phyloP scores from a whole-genome alignment of 768 basidiomycete species.

The Pleurotus giganteus region DNA sequence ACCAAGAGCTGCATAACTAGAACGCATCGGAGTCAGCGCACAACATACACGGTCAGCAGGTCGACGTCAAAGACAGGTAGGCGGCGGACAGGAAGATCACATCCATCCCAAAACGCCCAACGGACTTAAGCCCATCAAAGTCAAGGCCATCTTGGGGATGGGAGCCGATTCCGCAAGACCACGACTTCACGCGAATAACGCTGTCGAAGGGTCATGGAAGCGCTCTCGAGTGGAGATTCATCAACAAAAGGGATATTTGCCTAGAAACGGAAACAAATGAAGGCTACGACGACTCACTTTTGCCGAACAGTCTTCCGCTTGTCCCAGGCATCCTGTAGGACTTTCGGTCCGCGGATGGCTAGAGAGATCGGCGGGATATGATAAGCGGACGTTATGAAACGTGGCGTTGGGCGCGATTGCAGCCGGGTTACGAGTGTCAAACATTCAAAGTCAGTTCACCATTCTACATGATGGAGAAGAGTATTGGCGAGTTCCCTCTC shows the following conservation, averaged over 20 bases:
- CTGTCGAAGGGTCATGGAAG: not conserved
- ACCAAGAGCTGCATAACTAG: constrained; percentile 78
- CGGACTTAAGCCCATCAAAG: not conserved
- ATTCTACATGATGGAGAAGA: not conserved
- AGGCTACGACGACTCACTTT: constrained; percentile 58
- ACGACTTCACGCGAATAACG: not conserved
- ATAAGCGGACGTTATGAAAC: not conserved
- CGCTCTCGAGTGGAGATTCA: not conserved
- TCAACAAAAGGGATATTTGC: not conserved
- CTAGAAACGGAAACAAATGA: not conserved
- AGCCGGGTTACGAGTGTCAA: not conserved
- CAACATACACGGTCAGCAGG: not conserved
- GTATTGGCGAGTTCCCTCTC: not conserved
- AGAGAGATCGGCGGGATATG: constrained; percentile 12
- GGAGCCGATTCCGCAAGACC: constrained; percentile 1
- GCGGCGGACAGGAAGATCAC: not conserved
- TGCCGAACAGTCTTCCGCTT: constrained; percentile 83
- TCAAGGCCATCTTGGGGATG: not conserved
- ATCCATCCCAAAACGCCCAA: constrained; percentile 15
- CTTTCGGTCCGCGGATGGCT: constrained; percentile 82
- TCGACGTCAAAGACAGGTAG: not conserved
- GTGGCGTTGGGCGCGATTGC: constrained; percentile 5
- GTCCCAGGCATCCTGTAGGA: constrained; percentile 86
- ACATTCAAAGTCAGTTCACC: constrained; percentile 8
- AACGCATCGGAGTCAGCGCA: constrained; percentile 9